Conservation (phyloP, 148 eudicot species). For the Spergularia marina region DNA sequence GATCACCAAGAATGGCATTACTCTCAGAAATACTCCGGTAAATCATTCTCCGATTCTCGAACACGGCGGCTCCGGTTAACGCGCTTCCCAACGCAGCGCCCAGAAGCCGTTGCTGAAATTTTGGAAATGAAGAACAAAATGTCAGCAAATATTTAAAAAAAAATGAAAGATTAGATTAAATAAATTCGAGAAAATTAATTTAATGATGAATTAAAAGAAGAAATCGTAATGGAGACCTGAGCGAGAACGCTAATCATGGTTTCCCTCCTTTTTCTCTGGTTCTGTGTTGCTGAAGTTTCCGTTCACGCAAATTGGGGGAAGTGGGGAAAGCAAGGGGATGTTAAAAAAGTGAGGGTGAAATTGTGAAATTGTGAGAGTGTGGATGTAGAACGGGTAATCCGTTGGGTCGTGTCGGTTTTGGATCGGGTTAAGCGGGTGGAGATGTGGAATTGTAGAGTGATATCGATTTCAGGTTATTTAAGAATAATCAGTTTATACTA, state of each 20-base stretch:
- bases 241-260: conserved; percentile 71
- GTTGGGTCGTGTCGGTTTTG: no score
- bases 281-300: background rate
- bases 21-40: conserved; percentile 44
- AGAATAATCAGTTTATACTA: no score
- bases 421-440: no score
- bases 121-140: background rate
- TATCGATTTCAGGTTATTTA: no score
- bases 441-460: no score
- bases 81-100: conserved; percentile 60
- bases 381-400: no score
- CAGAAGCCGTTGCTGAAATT: conserved; percentile 65
- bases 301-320: background rate
- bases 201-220: background rate
- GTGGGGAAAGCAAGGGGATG: background rate
- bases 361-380: no score
- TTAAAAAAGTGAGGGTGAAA: no score
- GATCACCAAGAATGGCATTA: conserved; percentile 35
- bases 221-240: conserved; percentile 37
- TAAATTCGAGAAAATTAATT: background rate
- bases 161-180: no score
- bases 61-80: conserved; percentile 37
- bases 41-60: conserved; percentile 57
- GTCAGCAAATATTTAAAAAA: no score
- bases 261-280: background rate